Conservation (phyloP, 2,329 filamentous ascomycete genomes). For the Pseudogymnoascus sp. region DNA sequence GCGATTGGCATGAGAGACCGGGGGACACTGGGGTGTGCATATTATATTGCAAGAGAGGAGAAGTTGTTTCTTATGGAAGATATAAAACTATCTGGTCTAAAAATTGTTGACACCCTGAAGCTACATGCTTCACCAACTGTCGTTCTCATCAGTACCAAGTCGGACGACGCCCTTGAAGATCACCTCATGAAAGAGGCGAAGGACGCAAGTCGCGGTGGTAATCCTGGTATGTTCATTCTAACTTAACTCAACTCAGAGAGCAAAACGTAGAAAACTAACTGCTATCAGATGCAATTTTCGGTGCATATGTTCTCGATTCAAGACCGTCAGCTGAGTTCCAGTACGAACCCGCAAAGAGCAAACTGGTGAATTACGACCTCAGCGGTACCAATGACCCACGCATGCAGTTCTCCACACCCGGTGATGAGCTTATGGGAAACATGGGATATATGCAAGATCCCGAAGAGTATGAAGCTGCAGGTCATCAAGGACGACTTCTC, state of each 20-base stretch:
- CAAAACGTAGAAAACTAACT: background rate
- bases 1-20: slow-evolving; percentile 66
- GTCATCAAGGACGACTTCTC: slow-evolving; percentile 54
- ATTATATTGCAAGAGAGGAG: slow-evolving; percentile 64
- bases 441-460: slow-evolving; percentile 25
- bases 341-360: slow-evolving; percentile 56
- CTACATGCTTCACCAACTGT: slow-evolving; percentile 46
- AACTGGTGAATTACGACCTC: slow-evolving; percentile 48
- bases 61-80: slow-evolving; percentile 72
- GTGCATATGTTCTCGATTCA: slow-evolving; percentile 50
- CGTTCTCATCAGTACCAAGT: slow-evolving; percentile 37
- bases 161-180: slow-evolving; percentile 26
- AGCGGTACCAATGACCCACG: slow-evolving; percentile 37
- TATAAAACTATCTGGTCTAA: slow-evolving; percentile 56
- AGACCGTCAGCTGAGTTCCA: slow-evolving; percentile 66
- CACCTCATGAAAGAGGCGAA: slow-evolving; percentile 25
- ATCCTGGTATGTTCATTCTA: background rate
- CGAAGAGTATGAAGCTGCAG: slow-evolving; percentile 35
- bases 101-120: slow-evolving; percentile 55
- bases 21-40: slow-evolving; percentile 71
- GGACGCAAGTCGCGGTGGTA: slow-evolving; percentile 17
- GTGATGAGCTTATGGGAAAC: slow-evolving; percentile 31
- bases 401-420: slow-evolving; percentile 54
- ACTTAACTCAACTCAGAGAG: background rate
- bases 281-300: slow-evolving; percentile 29